A percentile compares a stretch with the other conserved stretches of the same genome.
These are phyloP conservation scores for Cicer chorassanicum DNA, from an alignment of 306 rosid genomes.

Conservation along the genomic window DNA sequence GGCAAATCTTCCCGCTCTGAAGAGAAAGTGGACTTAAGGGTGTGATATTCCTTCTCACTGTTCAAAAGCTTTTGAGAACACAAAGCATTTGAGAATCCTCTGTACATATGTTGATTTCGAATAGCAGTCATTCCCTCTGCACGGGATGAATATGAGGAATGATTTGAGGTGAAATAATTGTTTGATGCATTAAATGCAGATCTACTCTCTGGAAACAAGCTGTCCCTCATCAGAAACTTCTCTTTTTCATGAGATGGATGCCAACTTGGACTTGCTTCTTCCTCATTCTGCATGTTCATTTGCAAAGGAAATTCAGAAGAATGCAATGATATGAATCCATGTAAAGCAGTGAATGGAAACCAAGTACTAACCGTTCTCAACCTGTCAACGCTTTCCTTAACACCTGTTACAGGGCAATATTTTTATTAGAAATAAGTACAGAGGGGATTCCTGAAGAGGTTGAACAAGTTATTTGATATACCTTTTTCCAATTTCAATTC, in stretches of 20 bases:
- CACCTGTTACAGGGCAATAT: constrained; percentile 61
- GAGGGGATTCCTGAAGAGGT: constrained; percentile 48
- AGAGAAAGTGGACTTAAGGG: constrained; percentile 53
- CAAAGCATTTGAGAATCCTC: constrained; percentile 37
- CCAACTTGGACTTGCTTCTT: constrained; percentile 49
- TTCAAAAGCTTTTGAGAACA: constrained; percentile 50
- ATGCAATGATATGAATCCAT: constrained; percentile 44
- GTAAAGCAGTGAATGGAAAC: constrained; percentile 51
- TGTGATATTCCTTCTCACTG: constrained; percentile 50
- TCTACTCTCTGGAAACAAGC: constrained; percentile 57
- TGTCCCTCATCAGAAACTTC: constrained; percentile 49
- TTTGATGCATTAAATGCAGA: constrained; percentile 54
- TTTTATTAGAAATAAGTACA: constrained; percentile 48
- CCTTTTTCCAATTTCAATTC: constrained; percentile 74
- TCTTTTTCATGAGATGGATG: constrained; percentile 54
- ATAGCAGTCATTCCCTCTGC: constrained; percentile 53
- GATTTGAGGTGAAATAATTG: constrained; percentile 47
- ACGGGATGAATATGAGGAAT: constrained; percentile 52
- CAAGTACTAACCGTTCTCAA: constrained; percentile 56
- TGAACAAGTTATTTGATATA: constrained; percentile 51
- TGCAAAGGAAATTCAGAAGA: constrained; percentile 53
- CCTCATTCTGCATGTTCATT: constrained; percentile 49
- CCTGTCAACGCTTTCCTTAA: constrained; percentile 49
- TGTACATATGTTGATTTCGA: constrained; percentile 44
- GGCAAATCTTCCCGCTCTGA: constrained; percentile 54